Conservation (phyloP, 805 yeast species). For the Candida ortonii region DNA sequence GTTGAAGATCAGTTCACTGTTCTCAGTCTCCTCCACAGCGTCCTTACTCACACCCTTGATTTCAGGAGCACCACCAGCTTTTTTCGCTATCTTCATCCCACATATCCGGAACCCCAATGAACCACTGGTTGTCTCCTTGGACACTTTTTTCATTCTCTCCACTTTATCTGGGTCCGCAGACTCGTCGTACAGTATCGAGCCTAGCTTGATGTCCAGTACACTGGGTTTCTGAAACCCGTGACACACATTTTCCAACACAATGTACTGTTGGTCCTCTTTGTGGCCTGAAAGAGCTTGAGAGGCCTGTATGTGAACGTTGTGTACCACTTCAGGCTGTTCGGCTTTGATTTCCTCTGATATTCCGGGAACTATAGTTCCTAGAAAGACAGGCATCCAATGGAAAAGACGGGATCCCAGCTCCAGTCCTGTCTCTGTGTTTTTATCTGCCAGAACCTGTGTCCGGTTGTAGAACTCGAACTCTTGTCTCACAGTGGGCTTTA, state of each 20-base stretch:
- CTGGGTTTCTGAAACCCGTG: constrained; percentile 63
- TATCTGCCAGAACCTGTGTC: constrained; percentile 20
- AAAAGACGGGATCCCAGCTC: constrained; percentile 35
- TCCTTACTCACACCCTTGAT: constrained; percentile 18
- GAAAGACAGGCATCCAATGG: constrained; percentile 62
- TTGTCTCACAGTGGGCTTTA: constrained; percentile 60
- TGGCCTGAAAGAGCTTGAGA: constrained; percentile 3
- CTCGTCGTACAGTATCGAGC: constrained; percentile 66
- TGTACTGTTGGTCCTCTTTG: constrained; percentile 31
- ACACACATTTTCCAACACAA: constrained; percentile 72
- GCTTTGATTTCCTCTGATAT: constrained; percentile 30
- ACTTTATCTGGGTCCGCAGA: constrained; percentile 56
- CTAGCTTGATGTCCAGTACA: constrained; percentile 81
- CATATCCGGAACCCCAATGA: constrained; percentile 73
- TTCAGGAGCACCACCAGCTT: constrained; percentile 7
- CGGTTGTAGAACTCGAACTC: constrained; percentile 75
- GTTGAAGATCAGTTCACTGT: constrained; percentile 50
- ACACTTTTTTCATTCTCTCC: constrained; percentile 58
- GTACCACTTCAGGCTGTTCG: constrained; percentile 13
- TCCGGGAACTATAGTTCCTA: constrained; percentile 58
- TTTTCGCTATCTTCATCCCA: constrained; percentile 64
- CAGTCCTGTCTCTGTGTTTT: constrained; percentile 18
- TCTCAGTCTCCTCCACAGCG: constrained; percentile 19
- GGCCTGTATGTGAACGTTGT: constrained; percentile 8
- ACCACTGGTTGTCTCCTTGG: constrained; percentile 77